These are phyloP conservation scores for Oryza australiensis DNA, from an alignment of 176 grass and related monocot species.

Conservation along the genomic window DNA sequence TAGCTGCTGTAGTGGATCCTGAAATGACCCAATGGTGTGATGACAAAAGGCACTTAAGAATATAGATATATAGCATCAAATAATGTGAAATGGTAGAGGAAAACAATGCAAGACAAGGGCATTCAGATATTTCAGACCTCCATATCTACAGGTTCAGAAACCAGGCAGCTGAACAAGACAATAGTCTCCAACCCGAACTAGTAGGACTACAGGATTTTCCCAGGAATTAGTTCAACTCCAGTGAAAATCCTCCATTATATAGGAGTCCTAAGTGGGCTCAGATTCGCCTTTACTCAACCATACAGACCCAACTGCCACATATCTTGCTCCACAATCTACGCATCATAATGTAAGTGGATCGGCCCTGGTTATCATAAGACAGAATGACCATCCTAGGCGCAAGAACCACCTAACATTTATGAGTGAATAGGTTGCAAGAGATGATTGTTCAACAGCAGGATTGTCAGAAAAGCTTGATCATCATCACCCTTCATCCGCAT, in stretches of 20 bases:
- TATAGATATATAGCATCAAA: no score
- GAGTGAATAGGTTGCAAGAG: not conserved
- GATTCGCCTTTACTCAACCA: constrained; percentile 34
- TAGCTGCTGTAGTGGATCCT: not conserved
- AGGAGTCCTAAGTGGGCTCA: constrained; percentile 13
- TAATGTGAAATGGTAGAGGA: no score
- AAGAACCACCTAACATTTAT: not conserved
- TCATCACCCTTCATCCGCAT: not conserved
- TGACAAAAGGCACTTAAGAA: no score
- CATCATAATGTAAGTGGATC: not conserved
- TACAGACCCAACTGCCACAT: not conserved
- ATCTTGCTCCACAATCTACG: not conserved
- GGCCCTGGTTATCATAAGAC: constrained; percentile 12
- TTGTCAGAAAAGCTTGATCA: not conserved
- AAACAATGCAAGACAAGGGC: no score
- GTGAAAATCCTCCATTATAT: not conserved
- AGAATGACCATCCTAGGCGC: constrained; percentile 29
- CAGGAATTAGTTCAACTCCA: not conserved
- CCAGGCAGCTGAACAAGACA: no score
- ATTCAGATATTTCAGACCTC: no score
- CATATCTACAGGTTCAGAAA: no score
- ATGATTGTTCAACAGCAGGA: not conserved
- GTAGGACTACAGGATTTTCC: not conserved
- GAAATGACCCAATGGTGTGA: no score
- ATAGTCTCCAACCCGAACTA: no score